phyloP scores from a whole-genome alignment of 257 asterid species.

The Nicotiana attenuata region DNA sequence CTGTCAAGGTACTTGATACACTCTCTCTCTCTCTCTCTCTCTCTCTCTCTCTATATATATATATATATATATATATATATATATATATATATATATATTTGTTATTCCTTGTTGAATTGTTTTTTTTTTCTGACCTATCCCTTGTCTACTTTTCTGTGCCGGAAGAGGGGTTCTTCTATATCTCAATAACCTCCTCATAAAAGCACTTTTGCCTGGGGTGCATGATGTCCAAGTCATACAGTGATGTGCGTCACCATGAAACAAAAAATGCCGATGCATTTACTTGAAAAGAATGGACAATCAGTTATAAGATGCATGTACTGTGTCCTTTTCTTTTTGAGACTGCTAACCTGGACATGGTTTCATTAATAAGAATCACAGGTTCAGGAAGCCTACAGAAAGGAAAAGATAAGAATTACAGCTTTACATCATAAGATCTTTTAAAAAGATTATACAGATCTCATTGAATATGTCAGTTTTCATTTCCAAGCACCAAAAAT shows the following conservation, averaged over 20 bases:
- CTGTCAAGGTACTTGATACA: constrained; percentile 71
- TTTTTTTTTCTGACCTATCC: not conserved
- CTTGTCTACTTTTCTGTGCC: not conserved
- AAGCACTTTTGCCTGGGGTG: not conserved
- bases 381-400: not conserved
- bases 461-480: not conserved
- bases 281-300: not conserved
- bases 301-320: not conserved
- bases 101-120: not conserved
- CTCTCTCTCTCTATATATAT: not conserved
- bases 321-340: not conserved
- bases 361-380: not conserved
- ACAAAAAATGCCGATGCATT: not conserved
- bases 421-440: not conserved
- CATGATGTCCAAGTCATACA: not conserved
- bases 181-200: not conserved
- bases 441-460: not conserved
- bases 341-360: not conserved
- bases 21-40: not conserved
- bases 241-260: not conserved
- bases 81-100: too few species aligned
- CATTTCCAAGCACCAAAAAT: not conserved
- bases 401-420: not conserved
- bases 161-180: not conserved
- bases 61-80: too few species aligned